These are phyloP conservation scores for Nemania sp. DNA, from an alignment of 2,329 filamentous ascomycete genomes.

Conservation along the genomic window DNA sequence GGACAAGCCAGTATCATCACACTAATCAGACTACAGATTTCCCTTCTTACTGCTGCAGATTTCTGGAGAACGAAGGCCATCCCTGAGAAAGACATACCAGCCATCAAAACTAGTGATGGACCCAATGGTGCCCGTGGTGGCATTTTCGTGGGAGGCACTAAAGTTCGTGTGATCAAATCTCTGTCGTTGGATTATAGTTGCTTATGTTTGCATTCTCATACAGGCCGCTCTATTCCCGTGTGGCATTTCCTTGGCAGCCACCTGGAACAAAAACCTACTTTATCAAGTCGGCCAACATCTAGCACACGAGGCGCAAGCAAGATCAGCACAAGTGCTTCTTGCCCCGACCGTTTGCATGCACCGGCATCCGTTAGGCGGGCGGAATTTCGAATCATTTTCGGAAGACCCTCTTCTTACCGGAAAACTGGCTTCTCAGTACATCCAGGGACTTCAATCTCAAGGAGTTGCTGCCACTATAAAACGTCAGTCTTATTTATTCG, in stretches of 20 bases:
- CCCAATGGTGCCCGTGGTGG: slow-evolving; percentile 71
- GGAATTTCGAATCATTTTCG: slow-evolving; percentile 85
- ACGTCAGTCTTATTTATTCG: too few species aligned
- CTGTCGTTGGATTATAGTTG: background rate
- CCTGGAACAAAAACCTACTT: slow-evolving; percentile 74
- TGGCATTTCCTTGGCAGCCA: slow-evolving; percentile 75
- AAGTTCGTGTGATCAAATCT: slow-evolving; percentile 44
- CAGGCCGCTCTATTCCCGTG: slow-evolving; percentile 79
- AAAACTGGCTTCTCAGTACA: slow-evolving; percentile 71
- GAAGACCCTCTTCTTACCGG: slow-evolving; percentile 80
- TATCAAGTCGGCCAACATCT: slow-evolving; percentile 71
- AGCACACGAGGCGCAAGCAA: slow-evolving; percentile 71
- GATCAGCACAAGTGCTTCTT: slow-evolving; percentile 73
- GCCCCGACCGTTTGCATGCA: slow-evolving; percentile 83
- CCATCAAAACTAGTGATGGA: slow-evolving; percentile 69
- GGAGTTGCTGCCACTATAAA: slow-evolving; percentile 79
- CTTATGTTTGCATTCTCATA: slow-evolving; percentile 7
- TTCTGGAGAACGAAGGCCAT: slow-evolving; percentile 72
- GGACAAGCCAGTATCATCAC: background rate
- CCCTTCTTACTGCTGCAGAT: slow-evolving; percentile 63
- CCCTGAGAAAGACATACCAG: slow-evolving; percentile 63
- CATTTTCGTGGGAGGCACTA: slow-evolving; percentile 68
- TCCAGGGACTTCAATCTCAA: slow-evolving; percentile 72
- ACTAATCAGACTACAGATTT: slow-evolving; percentile 48
- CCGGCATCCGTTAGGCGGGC: slow-evolving; percentile 77